Evolutionary conservation across 2,329 filamentous ascomycete species (phyloP).

Genomic region (Clonostachys sp.): DNA sequence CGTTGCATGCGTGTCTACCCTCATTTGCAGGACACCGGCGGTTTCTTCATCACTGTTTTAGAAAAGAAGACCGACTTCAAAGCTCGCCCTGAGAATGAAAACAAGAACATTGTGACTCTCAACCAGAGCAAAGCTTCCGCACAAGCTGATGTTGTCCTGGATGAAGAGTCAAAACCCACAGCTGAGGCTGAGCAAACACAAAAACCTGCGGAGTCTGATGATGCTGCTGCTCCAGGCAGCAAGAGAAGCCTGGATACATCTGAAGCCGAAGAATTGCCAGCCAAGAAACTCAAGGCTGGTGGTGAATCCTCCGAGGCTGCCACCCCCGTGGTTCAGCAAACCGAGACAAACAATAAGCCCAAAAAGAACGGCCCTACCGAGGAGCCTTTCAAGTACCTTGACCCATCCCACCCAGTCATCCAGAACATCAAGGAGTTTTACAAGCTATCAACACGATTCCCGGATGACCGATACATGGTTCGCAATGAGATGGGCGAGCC

Average conservation of each 20-base stretch:
- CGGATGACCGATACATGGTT: slow-evolving; percentile 89
- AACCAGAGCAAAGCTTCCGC: slow-evolving; percentile 7
- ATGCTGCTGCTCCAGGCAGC: slow-evolving; percentile 15
- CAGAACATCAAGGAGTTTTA: slow-evolving; percentile 79
- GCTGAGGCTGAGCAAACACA: slow-evolving; percentile 32
- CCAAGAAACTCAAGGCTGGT: slow-evolving; percentile 45
- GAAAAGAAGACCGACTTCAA: slow-evolving; percentile 88
- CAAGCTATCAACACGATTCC: slow-evolving; percentile 77
- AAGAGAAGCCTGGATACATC: slow-evolving; percentile 29
- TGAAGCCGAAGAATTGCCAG: slow-evolving; percentile 28
- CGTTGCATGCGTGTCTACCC: slow-evolving; percentile 92
- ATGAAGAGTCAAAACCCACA: slow-evolving; percentile 8
- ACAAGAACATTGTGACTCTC: slow-evolving; percentile 23
- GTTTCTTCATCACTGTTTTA: slow-evolving; percentile 94
- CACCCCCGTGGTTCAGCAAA: slow-evolving; percentile 2
- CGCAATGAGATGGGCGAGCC: slow-evolving; percentile 86
- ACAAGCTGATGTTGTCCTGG: slow-evolving; percentile 4
- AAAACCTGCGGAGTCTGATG: slow-evolving; percentile 11
- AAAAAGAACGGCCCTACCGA: slow-evolving; percentile 58
- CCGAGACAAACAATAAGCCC: slow-evolving; percentile 18
- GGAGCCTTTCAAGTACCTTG: slow-evolving; percentile 91
- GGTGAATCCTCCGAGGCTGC: slow-evolving; percentile 1
- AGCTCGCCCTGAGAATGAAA: slow-evolving; percentile 63
- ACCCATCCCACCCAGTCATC: slow-evolving; percentile 70
- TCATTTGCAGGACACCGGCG: slow-evolving; percentile 92